Percentiles rank a stretch among this genome's conserved stretches.
phyloP scores from a whole-genome alignment of 805 yeast genomes.

The Kuraishia ogatae region DNA sequence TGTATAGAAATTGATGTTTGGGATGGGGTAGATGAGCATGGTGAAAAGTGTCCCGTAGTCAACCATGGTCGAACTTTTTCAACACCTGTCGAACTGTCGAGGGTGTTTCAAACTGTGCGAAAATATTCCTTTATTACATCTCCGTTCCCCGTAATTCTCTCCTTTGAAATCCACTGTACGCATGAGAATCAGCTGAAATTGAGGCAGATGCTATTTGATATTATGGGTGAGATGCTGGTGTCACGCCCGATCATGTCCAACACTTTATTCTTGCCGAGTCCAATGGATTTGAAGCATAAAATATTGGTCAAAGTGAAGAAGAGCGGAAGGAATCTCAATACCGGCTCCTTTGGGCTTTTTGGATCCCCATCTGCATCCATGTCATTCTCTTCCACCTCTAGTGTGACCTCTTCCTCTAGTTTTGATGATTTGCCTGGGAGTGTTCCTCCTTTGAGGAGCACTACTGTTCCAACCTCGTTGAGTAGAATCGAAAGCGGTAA shows the following conservation, averaged over 20 bases:
- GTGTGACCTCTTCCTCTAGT: constrained; percentile 20
- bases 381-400: constrained; percentile 4
- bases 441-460: constrained; percentile 1
- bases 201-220: constrained; percentile 40
- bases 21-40: constrained; percentile 54
- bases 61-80: constrained; percentile 88
- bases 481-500: constrained; percentile 14
- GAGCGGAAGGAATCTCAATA: constrained; percentile 17
- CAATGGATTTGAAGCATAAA: constrained; percentile 59
- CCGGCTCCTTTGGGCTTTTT: constrained; percentile 10
- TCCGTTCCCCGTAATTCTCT: constrained; percentile 76
- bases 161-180: constrained; percentile 80
- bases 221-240: constrained; percentile 52
- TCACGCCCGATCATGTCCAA: constrained; percentile 23
- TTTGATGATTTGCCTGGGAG: constrained; percentile 15
- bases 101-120: constrained; percentile 64
- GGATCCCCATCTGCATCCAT: background rate
- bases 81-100: constrained; percentile 54
- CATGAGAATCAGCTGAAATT: constrained; percentile 56
- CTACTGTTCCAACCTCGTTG: constrained; percentile 10
- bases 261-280: constrained; percentile 50
- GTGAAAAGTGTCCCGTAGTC: constrained; percentile 64
- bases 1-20: constrained; percentile 94
- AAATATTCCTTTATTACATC: constrained; percentile 87
- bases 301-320: constrained; percentile 76